Base-by-base conservation (phyloP, 352 stramenopile species). In the Aphanomyces astaci region DNA sequence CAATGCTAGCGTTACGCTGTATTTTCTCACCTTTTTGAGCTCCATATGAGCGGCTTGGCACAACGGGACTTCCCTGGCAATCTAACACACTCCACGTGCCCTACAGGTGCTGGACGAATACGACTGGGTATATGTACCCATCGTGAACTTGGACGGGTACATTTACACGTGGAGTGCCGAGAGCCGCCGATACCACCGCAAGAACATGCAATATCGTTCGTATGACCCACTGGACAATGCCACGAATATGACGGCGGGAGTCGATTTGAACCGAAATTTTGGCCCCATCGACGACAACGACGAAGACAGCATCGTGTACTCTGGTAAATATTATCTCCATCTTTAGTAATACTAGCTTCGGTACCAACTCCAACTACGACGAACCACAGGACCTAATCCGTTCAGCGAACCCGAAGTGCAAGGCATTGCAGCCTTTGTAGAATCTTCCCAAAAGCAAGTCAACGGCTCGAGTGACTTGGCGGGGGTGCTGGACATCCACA, bases 401-500 rank as follows among this genome's bases (percentile, higher is more conserved):
- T 63, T 49, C 27, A 63, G 54, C 36, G 54, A 63, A n/a, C 54
- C 54, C 4, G 54, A 63, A 48, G 33, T 48, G 30, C 31, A 27
- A 2, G 54, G 30, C 33, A 63, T 63, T 36, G 10, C 28, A n/a
- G 17, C 54, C 13, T 63, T 28, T 28, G 13, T 63, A 9, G 30
- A 63, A 13, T n/a, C 31, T 7, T 27, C 15, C 31, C 54, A 63
- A 1, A 54, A 3, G 60, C 66, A 7, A 39, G 27, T 36, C 17
- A 59, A 59, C 30, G 51, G 51, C 22, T 13, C 51, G n/a, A n/a
- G n/a, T 7, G 51, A 30, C 0, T 63, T 92, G 0, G 74, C 64
- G 28, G 84, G 81, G 1, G 62, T 86, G 31, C 73, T 92, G 22
- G 81, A 92, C 67, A 79, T 90, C 72, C 84, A 92, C 69, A 77